Evolutionary conservation across 192 early-diverging fungal species (phyloP).

Genomic region (Linnemannia hyalina): DNA sequence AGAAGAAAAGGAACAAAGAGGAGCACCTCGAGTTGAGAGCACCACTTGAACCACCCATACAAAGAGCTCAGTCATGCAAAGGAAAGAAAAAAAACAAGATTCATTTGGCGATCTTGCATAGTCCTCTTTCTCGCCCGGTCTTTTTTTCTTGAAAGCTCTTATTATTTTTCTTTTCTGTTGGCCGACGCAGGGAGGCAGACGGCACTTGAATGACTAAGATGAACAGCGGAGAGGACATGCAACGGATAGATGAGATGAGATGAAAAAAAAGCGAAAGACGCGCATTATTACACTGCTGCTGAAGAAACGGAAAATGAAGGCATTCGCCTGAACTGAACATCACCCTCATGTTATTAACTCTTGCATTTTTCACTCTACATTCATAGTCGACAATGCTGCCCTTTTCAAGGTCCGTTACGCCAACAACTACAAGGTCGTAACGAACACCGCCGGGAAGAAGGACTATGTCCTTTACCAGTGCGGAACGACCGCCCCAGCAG

Average conservation of each 20-base stretch:
- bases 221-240: background rate
- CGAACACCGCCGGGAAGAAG: slow-evolving; percentile 65
- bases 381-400: slow-evolving; percentile 63
- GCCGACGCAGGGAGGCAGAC: background rate
- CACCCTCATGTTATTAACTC: background rate
- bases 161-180: background rate
- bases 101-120: slow-evolving; percentile 4
- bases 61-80: background rate
- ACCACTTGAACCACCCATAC: background rate
- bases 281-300: background rate
- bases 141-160: background rate
- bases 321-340: background rate
- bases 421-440: slow-evolving; percentile 78
- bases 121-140: background rate
- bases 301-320: background rate
- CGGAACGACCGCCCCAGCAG: slow-evolving; percentile 69
- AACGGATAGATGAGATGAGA: background rate
- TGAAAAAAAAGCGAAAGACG: background rate
- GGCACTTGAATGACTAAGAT: background rate
- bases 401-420: slow-evolving; percentile 75
- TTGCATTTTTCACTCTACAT: background rate
- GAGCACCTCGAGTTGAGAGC: background rate
- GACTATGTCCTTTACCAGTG: slow-evolving; percentile 80
- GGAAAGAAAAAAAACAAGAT: background rate
- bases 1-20: background rate